Conservation (phyloP, 306 rosid species). For the Trifolium fragiferum region DNA sequence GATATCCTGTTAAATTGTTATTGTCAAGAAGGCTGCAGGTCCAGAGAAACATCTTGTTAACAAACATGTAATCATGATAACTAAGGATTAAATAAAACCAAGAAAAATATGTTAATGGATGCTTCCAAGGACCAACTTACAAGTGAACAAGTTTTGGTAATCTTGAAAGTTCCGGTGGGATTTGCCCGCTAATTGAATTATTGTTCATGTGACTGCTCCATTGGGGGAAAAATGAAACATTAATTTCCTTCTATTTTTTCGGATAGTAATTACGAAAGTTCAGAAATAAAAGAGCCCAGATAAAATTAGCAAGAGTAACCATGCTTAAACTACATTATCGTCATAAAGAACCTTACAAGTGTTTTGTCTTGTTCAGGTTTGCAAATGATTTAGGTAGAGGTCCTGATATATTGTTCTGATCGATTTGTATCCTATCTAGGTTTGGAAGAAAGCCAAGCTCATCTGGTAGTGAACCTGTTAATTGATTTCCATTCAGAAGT, state of each 20-base stretch:
- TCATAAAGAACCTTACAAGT: conserved; percentile 74
- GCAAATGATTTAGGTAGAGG: conserved; percentile 76
- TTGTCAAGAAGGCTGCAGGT: conserved; percentile 91
- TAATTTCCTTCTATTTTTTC: no score
- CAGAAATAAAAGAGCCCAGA: conserved; percentile 28
- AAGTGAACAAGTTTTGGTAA: conserved; percentile 73
- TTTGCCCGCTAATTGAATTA: conserved; percentile 87
- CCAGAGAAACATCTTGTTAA: conserved; percentile 40
- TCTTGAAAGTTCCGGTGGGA: conserved; percentile 69
- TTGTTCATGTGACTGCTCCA: conserved; percentile 96
- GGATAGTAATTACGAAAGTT: no score
- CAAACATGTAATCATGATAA: conserved; percentile 28
- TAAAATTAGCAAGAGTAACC: conserved; percentile 7
- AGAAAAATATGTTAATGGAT: conserved; percentile 22
- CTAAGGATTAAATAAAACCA: conserved; percentile 3
- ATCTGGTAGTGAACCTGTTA: conserved; percentile 81
- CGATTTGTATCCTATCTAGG: conserved; percentile 74
- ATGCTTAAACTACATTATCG: conserved; percentile 30
- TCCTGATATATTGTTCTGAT: conserved; percentile 77
- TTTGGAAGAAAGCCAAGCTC: conserved; percentile 80
- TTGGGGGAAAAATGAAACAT: no score
- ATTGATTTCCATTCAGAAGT: conserved; percentile 80
- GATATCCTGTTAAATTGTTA: conserved; percentile 85
- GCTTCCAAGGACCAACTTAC: conserved; percentile 59
- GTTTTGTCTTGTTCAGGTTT: conserved; percentile 58